These are phyloP conservation scores for Candida boidinii DNA, from an alignment of 805 yeast species.

Conservation along the genomic window DNA sequence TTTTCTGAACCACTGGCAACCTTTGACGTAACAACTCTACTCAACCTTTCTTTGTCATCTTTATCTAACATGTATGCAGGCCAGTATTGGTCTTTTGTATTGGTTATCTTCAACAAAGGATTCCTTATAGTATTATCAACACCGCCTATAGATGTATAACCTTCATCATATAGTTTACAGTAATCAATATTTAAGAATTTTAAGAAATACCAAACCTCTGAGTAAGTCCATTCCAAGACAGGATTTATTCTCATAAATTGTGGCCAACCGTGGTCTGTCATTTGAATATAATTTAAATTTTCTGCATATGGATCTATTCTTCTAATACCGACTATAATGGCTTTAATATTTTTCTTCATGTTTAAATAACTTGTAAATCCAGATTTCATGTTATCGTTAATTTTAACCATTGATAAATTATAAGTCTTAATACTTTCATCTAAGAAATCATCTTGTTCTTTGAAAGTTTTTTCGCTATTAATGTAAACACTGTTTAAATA, in stretches of 20 bases:
- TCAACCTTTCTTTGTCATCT: constrained; percentile 48
- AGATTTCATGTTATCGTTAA: constrained; percentile 42
- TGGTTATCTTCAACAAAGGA: constrained; percentile 38
- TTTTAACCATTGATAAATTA: constrained; percentile 38
- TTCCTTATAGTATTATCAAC: constrained; percentile 61
- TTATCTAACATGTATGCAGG: constrained; percentile 57
- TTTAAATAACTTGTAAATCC: constrained; percentile 65
- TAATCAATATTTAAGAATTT: constrained; percentile 50
- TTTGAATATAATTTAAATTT: constrained; percentile 48
- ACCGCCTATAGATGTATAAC: constrained; percentile 90
- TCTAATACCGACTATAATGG: constrained; percentile 83
- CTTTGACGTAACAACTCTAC: too few species aligned
- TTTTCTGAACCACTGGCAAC: too few species aligned
- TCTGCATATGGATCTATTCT: constrained; percentile 81
- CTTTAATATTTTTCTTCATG: constrained; percentile 46
- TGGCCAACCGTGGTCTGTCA: constrained; percentile 92
- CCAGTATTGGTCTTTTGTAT: constrained; percentile 15
- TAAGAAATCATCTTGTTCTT: constrained; percentile 63
- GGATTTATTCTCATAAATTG: constrained; percentile 79
- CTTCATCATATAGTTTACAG: constrained; percentile 70
- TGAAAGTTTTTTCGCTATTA: constrained; percentile 65
- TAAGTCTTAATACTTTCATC: constrained; percentile 43
- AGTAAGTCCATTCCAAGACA: constrained; percentile 77
- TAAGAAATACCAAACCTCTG: constrained; percentile 80
- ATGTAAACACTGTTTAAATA: constrained; percentile 61